Evolutionary conservation across 2,329 filamentous ascomycete genomes (phyloP), one percentile per base, ranked within the genome.

Genomic region (Kalaharituber pfeilii): DNA sequence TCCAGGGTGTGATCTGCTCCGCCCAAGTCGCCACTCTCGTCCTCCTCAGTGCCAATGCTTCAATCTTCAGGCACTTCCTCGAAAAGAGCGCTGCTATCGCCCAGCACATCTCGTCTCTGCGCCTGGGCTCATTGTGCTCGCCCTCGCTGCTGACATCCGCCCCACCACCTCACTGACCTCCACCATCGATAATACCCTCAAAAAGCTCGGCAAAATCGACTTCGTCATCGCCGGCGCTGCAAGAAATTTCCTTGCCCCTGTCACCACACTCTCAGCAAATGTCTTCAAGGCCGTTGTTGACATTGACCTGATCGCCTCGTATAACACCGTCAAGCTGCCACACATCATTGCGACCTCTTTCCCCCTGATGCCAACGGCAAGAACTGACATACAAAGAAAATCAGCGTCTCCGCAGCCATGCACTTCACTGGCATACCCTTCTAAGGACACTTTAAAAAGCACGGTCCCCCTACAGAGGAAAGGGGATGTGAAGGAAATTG

Each of bases 211-310:
- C 5, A 75, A 76, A 11, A 88, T 98, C 61, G 91, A 98, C 68
- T 95, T 82, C 67, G 84, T 93, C 55, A 94, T 95, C 66, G 89
- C 89, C 20, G 91, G 91, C 51, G 91, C 91, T 13, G 91, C 91
- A 18, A 91, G 91, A 56, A 98, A 98, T 69, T 98, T 96, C 69
- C 75, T 98, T 22, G 83, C 86, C 0, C 84, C 89, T 3, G 82
- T 96, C 57, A 77, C 82, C 39, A 81, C 82, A 58, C 77, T 96
- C 51, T 86, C 80, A 39, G 71, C 84, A 56, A 96, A 96, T 66
- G 91, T 85, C 2, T 94, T 98, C 79, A 93, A 88, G 69, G 75
- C 85, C 0, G 91, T 98, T 60, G 89, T 96, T 64, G 91, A 96
- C 58, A 98, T 98, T 65, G 91, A 96, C 67, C 82, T 94, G 2